Base-by-base conservation (phyloP, 2,329 filamentous ascomycete genomes). In the Alternaria ventricosa region DNA sequence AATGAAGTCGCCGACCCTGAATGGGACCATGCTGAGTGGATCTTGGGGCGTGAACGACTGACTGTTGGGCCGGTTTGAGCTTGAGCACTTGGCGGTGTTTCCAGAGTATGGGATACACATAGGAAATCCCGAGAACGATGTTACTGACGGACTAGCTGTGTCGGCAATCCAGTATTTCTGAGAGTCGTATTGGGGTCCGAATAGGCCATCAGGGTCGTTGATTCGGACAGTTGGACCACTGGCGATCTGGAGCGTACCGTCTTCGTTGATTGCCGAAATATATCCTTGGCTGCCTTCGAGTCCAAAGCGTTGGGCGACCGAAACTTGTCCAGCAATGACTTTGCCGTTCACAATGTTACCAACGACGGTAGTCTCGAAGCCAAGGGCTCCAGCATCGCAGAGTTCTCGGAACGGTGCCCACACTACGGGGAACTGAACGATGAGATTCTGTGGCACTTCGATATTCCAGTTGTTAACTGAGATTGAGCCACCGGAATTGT, bases 31-130 rank as follows among this genome's bases (percentile, higher is more conserved):
- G 5, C 71, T 67, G 10, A 80, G 60, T 8, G 79, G 71, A 55
- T 83, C 77, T 4, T 75, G 74, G 4, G 79, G 75, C 20, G 67
- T 65, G 61, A 82, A 75, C 15, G 57, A 64, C 65, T 66, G 75
- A 22, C 69, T 80, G 61, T 64, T 73, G 55, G 70, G 75, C 56
- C 72, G 77, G 60, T 83, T 83, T 12, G 75, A 75, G 11, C 63
- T 47, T 8, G 80, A 79, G 62, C 82, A 84, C 15, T 76, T 71
- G 0, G 70, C 54, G 45, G 82, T 78, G 33, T 69, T 72, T 23
- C 72, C 61, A 22, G 80, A 81, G 15, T 84, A 78, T 0, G 83
- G 84, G 18, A 86, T 82, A 60, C 84, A 86, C 84, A 86, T 86
- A 2, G 84, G 84, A 55, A 85, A 86, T 0, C 84, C 84, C 12